Conservation (phyloP, 331 rosid species). For the Telfairia occidentalis region DNA sequence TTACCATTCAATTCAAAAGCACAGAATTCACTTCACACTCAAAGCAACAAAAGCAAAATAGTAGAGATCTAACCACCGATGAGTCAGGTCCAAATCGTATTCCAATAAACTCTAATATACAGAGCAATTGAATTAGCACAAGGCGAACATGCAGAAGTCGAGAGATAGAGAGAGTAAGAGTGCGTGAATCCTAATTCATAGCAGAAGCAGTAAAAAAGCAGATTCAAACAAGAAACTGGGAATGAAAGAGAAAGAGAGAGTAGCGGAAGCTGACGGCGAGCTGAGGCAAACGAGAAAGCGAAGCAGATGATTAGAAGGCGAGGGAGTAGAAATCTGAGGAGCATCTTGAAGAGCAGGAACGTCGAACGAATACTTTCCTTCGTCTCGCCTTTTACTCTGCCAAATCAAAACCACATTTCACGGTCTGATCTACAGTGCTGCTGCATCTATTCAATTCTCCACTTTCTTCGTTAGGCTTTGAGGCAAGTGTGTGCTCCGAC, state of each 20-base stretch:
- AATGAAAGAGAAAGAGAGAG: constrained; percentile 1
- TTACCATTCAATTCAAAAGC: background rate
- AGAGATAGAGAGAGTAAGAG: background rate
- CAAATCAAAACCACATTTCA: background rate
- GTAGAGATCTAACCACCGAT: background rate
- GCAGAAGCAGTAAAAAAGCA: background rate
- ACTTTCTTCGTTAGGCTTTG: constrained; percentile 10
- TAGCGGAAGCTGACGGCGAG: constrained; percentile 36
- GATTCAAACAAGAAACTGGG: background rate
- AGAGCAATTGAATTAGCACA: background rate
- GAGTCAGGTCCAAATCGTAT: background rate
- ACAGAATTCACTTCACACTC: background rate
- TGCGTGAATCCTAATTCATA: constrained; percentile 14
- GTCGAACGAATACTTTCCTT: background rate
- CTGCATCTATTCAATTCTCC: too few relatives aligned
- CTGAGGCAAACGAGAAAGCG: constrained; percentile 22
- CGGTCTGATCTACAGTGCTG: background rate
- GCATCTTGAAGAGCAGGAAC: constrained; percentile 27
- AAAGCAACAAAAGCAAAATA: background rate
- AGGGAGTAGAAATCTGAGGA: constrained; percentile 36
- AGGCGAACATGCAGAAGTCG: background rate
- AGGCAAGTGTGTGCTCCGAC: constrained; percentile 17
- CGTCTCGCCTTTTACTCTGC: background rate
- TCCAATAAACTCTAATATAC: background rate
- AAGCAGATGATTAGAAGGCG: constrained; percentile 36